Base-by-base conservation (phyloP, 2,329 filamentous ascomycete genomes). In the Penicillium olsonii region DNA sequence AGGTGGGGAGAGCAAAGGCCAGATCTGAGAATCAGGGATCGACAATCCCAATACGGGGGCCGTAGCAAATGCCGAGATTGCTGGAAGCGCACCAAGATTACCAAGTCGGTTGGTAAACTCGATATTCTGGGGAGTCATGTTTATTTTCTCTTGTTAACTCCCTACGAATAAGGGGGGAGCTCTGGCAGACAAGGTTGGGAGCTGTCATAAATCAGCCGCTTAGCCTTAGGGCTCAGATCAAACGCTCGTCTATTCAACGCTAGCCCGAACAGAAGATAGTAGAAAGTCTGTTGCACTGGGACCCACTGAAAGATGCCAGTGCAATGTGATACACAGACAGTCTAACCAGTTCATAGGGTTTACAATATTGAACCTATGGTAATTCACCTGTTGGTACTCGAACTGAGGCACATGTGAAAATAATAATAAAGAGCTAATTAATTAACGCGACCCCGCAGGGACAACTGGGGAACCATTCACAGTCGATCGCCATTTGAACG, bases 11-110 rank as follows among this genome's bases (percentile, higher is more conserved):
- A 11, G 42, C 15, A 4, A 19, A 19, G 35, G 17, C 33, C 19
- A 37, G 35, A 54, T 56, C 41, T 48, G 52, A 53, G 50, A 44
- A 33, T 45, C 29, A 43, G 48, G 4, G 45, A 55, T 57, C 53
- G 39, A 42, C 49, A 33, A 15, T 27, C n/a, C n/a, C n/a, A 26
- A 43, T 49, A 50, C 20, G 42, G 20, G 29, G 40, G 38, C 31
- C 44, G 37, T 40, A 31, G 33, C 34, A 22, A 38, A 42, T 33
- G 17, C 39, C 44, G 49, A n/a, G n/a, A n/a, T n/a, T n/a, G n/a
- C n/a, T n/a, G n/a, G n/a, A n/a, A n/a, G n/a, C n/a, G n/a, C n/a
- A n/a, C n/a, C n/a, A n/a, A n/a, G n/a, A n/a, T n/a, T n/a, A n/a
- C n/a, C n/a, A n/a, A n/a, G n/a, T n/a, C n/a, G n/a, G n/a, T n/a